Percentiles rank a stretch among this genome's conserved stretches.
These are phyloP conservation scores for Giardia muris DNA, from an alignment of 208 protist species.

Conservation along the genomic window DNA sequence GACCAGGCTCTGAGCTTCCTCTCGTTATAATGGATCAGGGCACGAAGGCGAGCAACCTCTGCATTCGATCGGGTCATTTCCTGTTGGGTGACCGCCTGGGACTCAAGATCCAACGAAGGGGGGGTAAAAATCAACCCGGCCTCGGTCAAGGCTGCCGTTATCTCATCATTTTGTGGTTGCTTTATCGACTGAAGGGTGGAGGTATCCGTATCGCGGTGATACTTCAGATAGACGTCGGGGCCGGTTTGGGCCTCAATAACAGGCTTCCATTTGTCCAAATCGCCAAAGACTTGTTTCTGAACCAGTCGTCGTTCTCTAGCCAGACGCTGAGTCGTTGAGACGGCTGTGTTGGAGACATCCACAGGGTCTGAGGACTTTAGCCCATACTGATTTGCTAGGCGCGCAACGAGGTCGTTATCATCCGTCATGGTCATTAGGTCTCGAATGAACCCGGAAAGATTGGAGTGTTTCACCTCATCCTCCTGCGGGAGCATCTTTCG, in stretches of 20 bases:
- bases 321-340: neutral
- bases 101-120: neutral
- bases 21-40: neutral
- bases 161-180: neutral
- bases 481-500: neutral
- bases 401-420: neutral
- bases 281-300: neutral
- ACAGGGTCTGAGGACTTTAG: neutral
- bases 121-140: neutral
- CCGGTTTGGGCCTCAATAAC: neutral
- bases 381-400: neutral
- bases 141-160: neutral
- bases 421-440: neutral
- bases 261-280: neutral
- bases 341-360: neutral
- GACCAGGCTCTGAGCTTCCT: neutral
- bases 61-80: neutral
- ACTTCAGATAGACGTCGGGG: neutral
- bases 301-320: neutral
- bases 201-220: neutral
- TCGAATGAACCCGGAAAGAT: neutral
- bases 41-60: neutral
- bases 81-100: constrained; percentile 1
- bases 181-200: neutral
- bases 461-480: neutral